These are phyloP conservation scores for Sugiyamaella floridensis DNA, from an alignment of 805 yeast species.

Conservation along the genomic window DNA sequence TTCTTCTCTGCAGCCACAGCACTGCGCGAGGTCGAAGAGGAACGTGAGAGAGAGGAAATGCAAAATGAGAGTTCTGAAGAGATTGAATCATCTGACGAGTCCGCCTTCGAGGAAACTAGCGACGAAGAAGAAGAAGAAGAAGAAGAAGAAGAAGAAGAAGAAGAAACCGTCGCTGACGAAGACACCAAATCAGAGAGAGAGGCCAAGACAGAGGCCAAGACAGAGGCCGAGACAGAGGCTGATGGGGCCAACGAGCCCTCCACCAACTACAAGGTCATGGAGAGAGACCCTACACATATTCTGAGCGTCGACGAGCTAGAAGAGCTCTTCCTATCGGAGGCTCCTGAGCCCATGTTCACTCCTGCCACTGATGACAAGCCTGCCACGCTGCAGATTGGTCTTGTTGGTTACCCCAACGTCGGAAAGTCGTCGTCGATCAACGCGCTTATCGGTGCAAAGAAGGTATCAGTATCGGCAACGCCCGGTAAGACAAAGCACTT, in stretches of 20 bases:
- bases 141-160: constrained; percentile 20
- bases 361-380: constrained; percentile 46
- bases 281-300: constrained; percentile 53
- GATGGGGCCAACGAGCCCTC: constrained; percentile 3
- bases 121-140: constrained; percentile 14
- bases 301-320: constrained; percentile 81
- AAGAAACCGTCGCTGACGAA: constrained; percentile 12
- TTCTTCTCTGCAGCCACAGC: constrained; percentile 91
- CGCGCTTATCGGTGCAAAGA: constrained; percentile 91
- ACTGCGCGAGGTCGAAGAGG: constrained; percentile 62
- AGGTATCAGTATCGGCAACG: constrained; percentile 96
- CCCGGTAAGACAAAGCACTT: constrained; percentile 99
- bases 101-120: constrained; percentile 2
- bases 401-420: constrained; percentile 96
- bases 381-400: constrained; percentile 70
- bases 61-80: constrained; percentile 17
- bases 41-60: constrained; percentile 5
- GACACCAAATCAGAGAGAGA: constrained; percentile 22
- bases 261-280: constrained; percentile 19
- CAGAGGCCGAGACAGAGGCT: neutral
- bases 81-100: constrained; percentile 14
- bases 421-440: constrained; percentile 98
- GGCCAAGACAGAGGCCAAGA: constrained; percentile 28
- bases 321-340: constrained; percentile 61
- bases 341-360: constrained; percentile 44